Conservation (phyloP, 305 asterid species). For the Fraxinus ornus region DNA sequence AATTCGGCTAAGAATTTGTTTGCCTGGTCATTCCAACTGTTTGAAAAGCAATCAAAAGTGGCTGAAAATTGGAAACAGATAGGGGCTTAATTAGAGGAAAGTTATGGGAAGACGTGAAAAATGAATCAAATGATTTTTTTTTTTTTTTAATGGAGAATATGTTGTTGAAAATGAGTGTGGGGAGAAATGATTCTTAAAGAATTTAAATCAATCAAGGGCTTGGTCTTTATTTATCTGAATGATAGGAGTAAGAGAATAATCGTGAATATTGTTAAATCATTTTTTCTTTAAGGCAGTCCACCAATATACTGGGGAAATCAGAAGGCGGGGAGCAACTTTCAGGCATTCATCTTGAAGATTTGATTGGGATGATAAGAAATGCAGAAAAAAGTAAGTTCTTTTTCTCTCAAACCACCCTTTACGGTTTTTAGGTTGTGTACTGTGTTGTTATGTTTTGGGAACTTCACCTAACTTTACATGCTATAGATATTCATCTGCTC, state of each 20-base stretch:
- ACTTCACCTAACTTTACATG: constrained; percentile 10
- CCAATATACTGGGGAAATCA: constrained; percentile 21
- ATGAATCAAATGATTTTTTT: background rate
- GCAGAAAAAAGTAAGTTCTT: constrained; percentile 74
- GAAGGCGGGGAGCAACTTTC: constrained; percentile 52
- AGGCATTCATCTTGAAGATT: constrained; percentile 55
- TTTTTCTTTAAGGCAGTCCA: constrained; percentile 54
- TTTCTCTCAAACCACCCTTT: constrained; percentile 17
- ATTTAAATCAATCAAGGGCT: background rate
- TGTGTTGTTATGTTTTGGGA: constrained; percentile 21
- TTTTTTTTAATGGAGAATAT: background rate
- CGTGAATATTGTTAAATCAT: constrained; percentile 31
- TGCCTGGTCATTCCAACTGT: no score
- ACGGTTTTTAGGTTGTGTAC: constrained; percentile 7
- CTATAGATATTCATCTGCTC: constrained; percentile 76
- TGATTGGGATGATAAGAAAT: constrained; percentile 80
- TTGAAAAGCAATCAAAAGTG: no score
- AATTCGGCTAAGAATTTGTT: no score
- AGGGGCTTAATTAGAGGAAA: background rate
- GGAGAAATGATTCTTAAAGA: background rate
- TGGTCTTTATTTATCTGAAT: constrained; percentile 13
- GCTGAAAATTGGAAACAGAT: no score
- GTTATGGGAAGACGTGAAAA: background rate
- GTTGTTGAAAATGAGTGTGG: background rate
- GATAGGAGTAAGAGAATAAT: constrained; percentile 2